phyloP scores from a whole-genome alignment of 2,329 filamentous ascomycete genomes.

The Arthrinium puccinioides region DNA sequence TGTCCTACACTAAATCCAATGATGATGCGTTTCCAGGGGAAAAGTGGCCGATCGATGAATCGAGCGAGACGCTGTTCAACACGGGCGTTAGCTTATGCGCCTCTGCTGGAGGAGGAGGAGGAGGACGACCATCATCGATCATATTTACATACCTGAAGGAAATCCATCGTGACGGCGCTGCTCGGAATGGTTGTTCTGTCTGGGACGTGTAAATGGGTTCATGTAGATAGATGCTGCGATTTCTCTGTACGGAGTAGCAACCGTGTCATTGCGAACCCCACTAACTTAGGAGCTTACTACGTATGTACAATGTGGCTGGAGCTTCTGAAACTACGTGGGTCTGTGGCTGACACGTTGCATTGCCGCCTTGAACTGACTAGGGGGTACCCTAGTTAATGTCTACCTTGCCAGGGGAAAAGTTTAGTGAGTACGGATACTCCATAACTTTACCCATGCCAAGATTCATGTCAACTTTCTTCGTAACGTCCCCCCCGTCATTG shows the following conservation, averaged over 20 bases:
- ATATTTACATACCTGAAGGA: constrained; percentile 28
- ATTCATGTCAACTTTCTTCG: no score
- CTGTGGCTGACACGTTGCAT: background rate
- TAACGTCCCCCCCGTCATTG: no score
- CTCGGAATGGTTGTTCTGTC: background rate
- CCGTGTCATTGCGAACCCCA: no score
- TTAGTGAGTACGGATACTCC: no score
- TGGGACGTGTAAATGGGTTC: background rate
- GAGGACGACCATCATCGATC: no score
- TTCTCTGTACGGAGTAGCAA: background rate
- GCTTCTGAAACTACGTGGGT: background rate
- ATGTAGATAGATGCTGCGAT: background rate
- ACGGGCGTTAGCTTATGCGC: background rate
- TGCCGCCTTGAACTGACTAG: no score
- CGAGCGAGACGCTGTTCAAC: constrained; percentile 60
- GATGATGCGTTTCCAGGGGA: constrained; percentile 97
- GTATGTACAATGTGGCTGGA: background rate
- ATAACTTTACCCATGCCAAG: no score
- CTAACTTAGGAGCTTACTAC: no score
- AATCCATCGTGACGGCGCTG: constrained; percentile 19
- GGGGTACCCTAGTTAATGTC: no score
- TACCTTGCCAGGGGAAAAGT: no score
- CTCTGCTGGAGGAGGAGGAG: background rate
- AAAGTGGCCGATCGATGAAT: constrained; percentile 82
- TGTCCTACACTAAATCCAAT: constrained; percentile 90